Percentiles rank a stretch among this genome's conserved stretches.
These are phyloP conservation scores for Fremontodendron californicum DNA, from an alignment of 345 rosid genomes.

Conservation along the genomic window DNA sequence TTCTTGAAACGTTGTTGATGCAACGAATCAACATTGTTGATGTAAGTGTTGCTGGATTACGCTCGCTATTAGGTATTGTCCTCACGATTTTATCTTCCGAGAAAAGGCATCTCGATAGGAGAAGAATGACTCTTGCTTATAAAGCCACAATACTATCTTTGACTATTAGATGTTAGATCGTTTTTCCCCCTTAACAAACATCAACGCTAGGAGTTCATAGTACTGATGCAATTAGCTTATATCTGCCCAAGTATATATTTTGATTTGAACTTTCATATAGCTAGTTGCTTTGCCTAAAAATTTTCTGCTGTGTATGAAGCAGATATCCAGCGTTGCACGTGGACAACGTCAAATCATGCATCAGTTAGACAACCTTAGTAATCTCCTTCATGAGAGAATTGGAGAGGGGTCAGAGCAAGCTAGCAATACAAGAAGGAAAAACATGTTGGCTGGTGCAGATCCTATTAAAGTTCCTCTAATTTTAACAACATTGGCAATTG, in stretches of 20 bases:
- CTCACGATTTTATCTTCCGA: too few species aligned
- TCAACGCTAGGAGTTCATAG: neutral
- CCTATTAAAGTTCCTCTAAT: slow-evolving; percentile 49
- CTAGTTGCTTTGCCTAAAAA: neutral
- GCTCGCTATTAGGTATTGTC: too few species aligned
- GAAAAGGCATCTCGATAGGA: neutral
- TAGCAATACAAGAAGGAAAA: slow-evolving; percentile 34
- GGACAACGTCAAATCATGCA: slow-evolving; percentile 82
- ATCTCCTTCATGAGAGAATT: slow-evolving; percentile 45
- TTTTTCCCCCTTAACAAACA: neutral
- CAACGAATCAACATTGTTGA: too few species aligned
- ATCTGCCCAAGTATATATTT: neutral
- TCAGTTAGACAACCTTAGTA: slow-evolving; percentile 62
- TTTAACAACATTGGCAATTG: slow-evolving; percentile 50
- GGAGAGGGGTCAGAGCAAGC: slow-evolving; percentile 41
- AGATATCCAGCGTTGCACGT: slow-evolving; percentile 57
- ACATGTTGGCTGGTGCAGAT: slow-evolving; percentile 27
- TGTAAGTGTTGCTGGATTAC: too few species aligned
- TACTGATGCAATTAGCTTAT: neutral
- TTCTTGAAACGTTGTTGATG: too few species aligned
- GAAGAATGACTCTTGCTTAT: neutral
- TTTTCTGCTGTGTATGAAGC: slow-evolving; percentile 21
- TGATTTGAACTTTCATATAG: neutral
- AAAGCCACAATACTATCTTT: neutral
- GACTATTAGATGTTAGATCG: neutral